Base-by-base conservation (phyloP, 768 basidiomycete species). In the Lactifluus rugatus region DNA sequence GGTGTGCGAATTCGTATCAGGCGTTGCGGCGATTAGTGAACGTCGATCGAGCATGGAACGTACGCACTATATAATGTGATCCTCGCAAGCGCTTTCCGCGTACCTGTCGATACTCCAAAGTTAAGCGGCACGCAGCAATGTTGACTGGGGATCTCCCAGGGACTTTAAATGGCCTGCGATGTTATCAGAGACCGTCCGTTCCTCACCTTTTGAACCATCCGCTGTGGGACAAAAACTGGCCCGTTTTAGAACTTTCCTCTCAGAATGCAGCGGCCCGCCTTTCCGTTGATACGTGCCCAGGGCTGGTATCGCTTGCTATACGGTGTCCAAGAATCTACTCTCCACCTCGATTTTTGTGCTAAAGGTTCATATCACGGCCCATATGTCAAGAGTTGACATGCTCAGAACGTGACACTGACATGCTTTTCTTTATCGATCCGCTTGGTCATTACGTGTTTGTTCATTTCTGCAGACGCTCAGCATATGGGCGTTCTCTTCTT, bases 211-310 rank as follows among this genome's bases (percentile, higher is more conserved):
- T n/a, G n/a, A n/a, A n/a, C n/a, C n/a, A n/a, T n/a, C 48, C 34
- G 59, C 49, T 56, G 28, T 42, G 54, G 26, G 54, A 60, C 44
- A 56, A 23, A 46, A 56, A 42, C 59, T 36, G 48, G 54, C 59
- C 59, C 11, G 31, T 56, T 60, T 56, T 56, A 54, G 59, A 60
- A 56, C 37, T 7, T 1, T 10, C 9, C 37, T 7, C 1, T 10
- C 9, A 14, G 41, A 49, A 25, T 25, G 11, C 21, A 5, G 3
- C 49, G 59, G 49, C 13, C 59, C 36, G 57, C 28, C 25, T 10
- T 39, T 32, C 34, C 9, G 14, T 19, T 28, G n/a, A 19, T 23
- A 23, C 21, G 21, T 34, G 13, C n/a, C n/a, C n/a, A n/a, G n/a
- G n/a, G n/a, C n/a, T n/a, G n/a, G n/a, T n/a, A n/a, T n/a, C n/a